Evolutionary conservation across 306 rosid species (phyloP).

Genomic region (Arachis stenosperma): DNA sequence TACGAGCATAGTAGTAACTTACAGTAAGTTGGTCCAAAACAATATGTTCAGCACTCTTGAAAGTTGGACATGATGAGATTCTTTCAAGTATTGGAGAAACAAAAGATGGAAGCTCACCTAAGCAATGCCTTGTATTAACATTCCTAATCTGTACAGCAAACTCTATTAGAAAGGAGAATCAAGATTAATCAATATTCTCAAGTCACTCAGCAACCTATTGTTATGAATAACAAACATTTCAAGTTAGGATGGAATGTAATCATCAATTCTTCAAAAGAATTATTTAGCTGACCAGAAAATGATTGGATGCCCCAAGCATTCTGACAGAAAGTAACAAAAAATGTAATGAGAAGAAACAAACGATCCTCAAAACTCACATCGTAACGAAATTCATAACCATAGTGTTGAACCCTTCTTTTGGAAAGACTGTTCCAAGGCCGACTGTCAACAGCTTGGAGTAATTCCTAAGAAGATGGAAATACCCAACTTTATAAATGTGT

Average conservation of each 20-base stretch:
- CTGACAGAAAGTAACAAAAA: conserved; percentile 15
- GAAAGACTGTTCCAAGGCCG: conserved; percentile 75
- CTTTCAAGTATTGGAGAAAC: conserved; percentile 66
- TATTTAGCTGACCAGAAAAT: neutral
- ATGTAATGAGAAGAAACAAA: conserved; percentile 22
- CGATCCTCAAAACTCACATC: conserved; percentile 54
- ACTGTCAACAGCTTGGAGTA: conserved; percentile 72
- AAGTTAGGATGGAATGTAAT: conserved; percentile 25
- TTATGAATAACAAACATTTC: conserved; percentile 28
- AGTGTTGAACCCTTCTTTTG: conserved; percentile 94
- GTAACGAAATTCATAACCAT: conserved; percentile 87
- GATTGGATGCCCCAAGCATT: conserved; percentile 12
- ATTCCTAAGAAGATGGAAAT: conserved; percentile 50
- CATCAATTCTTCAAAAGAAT: neutral
- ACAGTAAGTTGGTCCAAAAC: conserved; percentile 90
- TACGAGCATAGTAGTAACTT: conserved; percentile 26
- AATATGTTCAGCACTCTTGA: conserved; percentile 44
- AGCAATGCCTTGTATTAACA: conserved; percentile 64
- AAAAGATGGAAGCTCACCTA: conserved; percentile 84
- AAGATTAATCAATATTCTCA: conserved; percentile 32
- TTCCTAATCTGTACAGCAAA: conserved; percentile 67
- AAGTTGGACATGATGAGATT: conserved; percentile 56
- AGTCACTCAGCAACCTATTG: conserved; percentile 1
- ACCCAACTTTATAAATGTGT: neutral
- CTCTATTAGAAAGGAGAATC: conserved; percentile 24